Evolutionary conservation across 805 yeast species (phyloP), one percentile per base, ranked within the genome.

Genomic region (Sungouiella blattae): DNA sequence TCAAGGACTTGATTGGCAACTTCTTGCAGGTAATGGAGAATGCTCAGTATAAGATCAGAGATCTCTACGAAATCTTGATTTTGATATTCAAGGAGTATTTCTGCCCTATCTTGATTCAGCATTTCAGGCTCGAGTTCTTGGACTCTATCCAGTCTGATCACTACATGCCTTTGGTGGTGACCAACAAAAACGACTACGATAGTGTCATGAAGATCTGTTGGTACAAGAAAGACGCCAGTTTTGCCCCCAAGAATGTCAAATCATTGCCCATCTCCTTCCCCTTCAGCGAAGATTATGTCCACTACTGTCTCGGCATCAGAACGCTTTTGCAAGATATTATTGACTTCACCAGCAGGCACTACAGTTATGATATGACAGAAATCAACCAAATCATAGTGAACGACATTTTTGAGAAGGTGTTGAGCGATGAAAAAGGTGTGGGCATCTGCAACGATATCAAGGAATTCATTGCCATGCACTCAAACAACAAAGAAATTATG

Each of bases 201-300:
- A 76, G 77, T 42, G 77, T 84, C 22, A 67, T 82, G 39, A 69
- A 68, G 16, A 71, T 80, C 1, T 74, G 87, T 43, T 87, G 94
- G 94, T 79, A 80, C 53, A 68, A 71, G 33, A 74, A 75, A 3
- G 73, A 67, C 35, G 73, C 73, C 11, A 53, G 63, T 1, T 67
- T 66, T 49, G 73, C 76, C 1, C 71, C 70, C 4, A 53, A 55
- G 33, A 58, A 51, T 44, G 60, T 53, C 6, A 76, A 75, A 39
- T 83, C 87, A 2, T 69, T 78, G 41, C 77, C 82, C 0, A 62
- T 91, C 2, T 58, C 62, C 6, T 66, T 67, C 35, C 97, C 98
- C 11, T 93, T 91, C 53, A 86, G 96, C 34, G 83, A 85, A 37
- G 78, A 87, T 40, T 89, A 87, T 51, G 89, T 95, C 17, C 83